Base-by-base conservation (phyloP, 345 rosid genomes). In the Gossypium stocksii region DNA sequence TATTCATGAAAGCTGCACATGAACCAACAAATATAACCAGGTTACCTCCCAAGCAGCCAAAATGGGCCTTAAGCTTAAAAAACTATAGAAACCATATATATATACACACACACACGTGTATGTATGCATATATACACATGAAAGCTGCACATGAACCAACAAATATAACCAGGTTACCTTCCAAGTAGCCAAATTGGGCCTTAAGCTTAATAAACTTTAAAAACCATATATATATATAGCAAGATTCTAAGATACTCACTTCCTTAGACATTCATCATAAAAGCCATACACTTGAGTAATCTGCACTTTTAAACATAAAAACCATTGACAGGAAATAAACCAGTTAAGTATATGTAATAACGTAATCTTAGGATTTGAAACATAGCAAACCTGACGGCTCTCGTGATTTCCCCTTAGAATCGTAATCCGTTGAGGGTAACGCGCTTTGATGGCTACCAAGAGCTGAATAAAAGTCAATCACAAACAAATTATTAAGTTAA, bases 261-360 rank as follows among this genome's bases (percentile, higher is more conserved):
- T 94, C 84, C 98, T 83, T 73, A 94, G 89, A 84, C 99, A 94
- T 79, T 94, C 99, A 77, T 92, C 98, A 83, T 94, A 94, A 83
- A 94, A 94, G 51, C 98, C 98, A 91, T 94, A 92, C 78, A 94
- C 98, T 83, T 92, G 98, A 80, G 98, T 94, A 71, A 94, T 93
- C 99, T 94, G 97, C 88, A 82, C 69, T 0, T 67, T 54, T 27
- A 78, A 71, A 78, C 15, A 79, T 58, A 51, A 76, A 34, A 49
- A 15, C 38, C 23, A 79, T 46, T 49, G 66, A 75, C 72, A 83
- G 53, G 74, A 62, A 22, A 12, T 20, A 16, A 27, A 27, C 19
- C 3, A 71, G 49, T 22, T 9, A 27, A 70, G 7, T 5, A 34
- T 5, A 34, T 34, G 7, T 5, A 34, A 34, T 34, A 34, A 34